These are phyloP conservation scores for Capsella rubella DNA, from an alignment of 441 rosid genomes.

Conservation along the genomic window DNA sequence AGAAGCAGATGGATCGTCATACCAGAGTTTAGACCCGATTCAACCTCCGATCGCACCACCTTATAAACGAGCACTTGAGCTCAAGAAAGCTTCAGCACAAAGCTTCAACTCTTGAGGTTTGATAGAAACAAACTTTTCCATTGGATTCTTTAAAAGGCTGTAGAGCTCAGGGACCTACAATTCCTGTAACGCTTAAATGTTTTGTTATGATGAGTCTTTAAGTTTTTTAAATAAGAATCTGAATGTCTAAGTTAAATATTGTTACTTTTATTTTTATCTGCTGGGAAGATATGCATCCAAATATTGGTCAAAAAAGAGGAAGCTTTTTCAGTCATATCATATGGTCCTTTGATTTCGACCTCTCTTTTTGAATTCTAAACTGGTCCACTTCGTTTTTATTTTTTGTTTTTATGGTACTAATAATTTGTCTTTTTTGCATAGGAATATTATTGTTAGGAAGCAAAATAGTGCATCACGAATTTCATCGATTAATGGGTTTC, in stretches of 20 bases:
- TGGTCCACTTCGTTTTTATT: slow-evolving; percentile 16
- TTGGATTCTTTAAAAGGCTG: slow-evolving; percentile 57
- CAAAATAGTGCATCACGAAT: neutral
- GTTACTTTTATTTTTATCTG: neutral
- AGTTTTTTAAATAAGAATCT: neutral
- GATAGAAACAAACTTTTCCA: slow-evolving; percentile 48
- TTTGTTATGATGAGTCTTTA: slow-evolving; percentile 28
- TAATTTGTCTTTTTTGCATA: neutral
- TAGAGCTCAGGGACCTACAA: slow-evolving; percentile 35
- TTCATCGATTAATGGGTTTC: slow-evolving; percentile 7
- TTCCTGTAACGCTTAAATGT: slow-evolving; percentile 32
- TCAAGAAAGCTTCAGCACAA: slow-evolving; percentile 89
- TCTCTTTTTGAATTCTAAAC: slow-evolving; percentile 26
- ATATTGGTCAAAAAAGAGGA: slow-evolving; percentile 38
- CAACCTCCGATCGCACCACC: slow-evolving; percentile 97
- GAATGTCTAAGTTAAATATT: neutral
- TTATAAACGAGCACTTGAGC: slow-evolving; percentile 88
- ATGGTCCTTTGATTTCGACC: slow-evolving; percentile 37
- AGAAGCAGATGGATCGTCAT: slow-evolving; percentile 69
- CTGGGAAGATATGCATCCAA: neutral
- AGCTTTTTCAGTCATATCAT: slow-evolving; percentile 18
- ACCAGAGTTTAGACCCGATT: slow-evolving; percentile 91
- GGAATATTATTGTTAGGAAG: neutral
- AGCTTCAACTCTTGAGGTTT: slow-evolving; percentile 32
- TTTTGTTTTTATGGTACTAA: neutral